Evolutionary conservation across 176 grass and related monocot genomes (phyloP).

Genomic region (Elymus sibiricus): DNA sequence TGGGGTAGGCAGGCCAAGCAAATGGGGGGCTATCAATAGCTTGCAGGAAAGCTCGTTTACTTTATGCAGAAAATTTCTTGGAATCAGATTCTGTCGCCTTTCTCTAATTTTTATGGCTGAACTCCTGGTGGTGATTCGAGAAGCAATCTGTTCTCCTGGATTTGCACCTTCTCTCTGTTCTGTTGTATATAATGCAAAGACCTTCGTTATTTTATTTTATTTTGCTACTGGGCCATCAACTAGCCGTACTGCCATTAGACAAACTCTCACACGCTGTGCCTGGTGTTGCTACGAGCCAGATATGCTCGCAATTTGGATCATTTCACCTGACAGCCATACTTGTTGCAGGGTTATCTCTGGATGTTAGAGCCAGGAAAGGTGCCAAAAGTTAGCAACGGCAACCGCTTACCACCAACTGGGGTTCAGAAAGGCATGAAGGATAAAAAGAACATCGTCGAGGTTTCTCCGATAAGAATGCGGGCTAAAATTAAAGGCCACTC

Average conservation of each 20-base stretch:
- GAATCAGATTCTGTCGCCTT: neutral
- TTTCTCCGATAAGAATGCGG: constrained; percentile 57
- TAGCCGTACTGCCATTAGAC: neutral
- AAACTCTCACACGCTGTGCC: neutral
- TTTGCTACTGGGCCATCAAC: neutral
- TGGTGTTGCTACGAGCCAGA: neutral
- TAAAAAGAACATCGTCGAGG: constrained; percentile 55
- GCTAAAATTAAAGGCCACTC: constrained; percentile 57
- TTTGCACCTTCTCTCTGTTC: neutral
- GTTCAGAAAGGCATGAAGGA: constrained; percentile 24
- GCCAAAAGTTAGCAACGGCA: constrained; percentile 35
- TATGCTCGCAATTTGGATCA: neutral
- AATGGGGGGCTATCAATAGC: neutral
- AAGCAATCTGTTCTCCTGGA: neutral
- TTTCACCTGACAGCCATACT: neutral
- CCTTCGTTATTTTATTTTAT: neutral
- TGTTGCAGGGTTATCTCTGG: constrained; percentile 65
- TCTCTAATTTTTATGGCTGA: neutral
- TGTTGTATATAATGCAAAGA: neutral
- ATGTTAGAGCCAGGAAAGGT: constrained; percentile 64
- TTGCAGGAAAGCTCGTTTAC: neutral
- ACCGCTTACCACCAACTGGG: constrained; percentile 19
- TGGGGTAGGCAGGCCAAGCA: neutral
- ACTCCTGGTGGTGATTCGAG: neutral
- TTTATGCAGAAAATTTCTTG: neutral